Evolutionary conservation across 2,329 filamentous ascomycete species (phyloP), one percentile per base, ranked within the genome.

Genomic region (Talaromyces rugulosus): DNA sequence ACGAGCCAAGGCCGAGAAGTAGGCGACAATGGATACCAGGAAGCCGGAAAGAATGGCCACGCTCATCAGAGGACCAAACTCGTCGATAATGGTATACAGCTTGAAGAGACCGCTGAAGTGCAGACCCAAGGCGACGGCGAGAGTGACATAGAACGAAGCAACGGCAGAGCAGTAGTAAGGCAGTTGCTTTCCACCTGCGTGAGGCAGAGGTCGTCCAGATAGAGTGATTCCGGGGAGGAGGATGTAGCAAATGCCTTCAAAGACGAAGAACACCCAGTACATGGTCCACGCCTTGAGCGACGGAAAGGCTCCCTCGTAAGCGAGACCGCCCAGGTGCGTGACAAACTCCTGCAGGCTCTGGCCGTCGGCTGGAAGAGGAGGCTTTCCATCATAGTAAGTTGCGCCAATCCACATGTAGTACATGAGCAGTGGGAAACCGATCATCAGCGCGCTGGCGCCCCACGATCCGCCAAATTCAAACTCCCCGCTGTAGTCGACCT

Each of bases 371-470:
- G 87, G 90, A 51, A 80, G 78, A 16, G 95, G 95, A 58, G 96
- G 82, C 66, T 90, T 87, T 68, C 94, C 94, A 73, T 92, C 82
- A 79, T 97, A 99, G 80, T 94, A 96, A 56, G 89, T 93, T 36
- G 94, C 90, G 57, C 95, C 95, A 76, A 96, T 88, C 93, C 93
- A 98, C 93, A 99, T 96, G 80, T 97, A 98, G 85, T 91, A 97
- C 94, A 98, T 98, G 69, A 99, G 84, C 42, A 88, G 65, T n/a
- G 95, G 95, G 78, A 98, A 99, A 53, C 89, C 87, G 65, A 92
- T 83, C 92, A 98, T 98, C 86, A 97, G 92, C 67, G 85, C 81
- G 16, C 85, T 78, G 50, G 93, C 89, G 60, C 95, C 94, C n/a
- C 84, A 74, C 3, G 91, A 88, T 62, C 95, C 95, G 66, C 94